A percentile compares a stretch with the other conserved stretches of the same genome.
Evolutionary conservation across 345 rosid genomes (phyloP).

Genomic region (Salix caprea): DNA sequence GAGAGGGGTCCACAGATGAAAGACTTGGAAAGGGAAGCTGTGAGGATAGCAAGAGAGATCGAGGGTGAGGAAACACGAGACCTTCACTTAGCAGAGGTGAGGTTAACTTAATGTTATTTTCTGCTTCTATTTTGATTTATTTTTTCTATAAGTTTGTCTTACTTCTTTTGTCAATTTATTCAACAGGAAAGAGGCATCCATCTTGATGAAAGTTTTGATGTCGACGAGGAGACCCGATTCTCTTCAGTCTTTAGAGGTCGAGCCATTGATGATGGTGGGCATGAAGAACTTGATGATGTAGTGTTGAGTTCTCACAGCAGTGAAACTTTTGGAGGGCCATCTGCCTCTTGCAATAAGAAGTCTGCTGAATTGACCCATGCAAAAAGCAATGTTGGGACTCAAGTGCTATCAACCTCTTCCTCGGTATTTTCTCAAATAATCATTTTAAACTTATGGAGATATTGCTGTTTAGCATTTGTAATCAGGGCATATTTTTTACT

Average conservation of each 20-base stretch:
- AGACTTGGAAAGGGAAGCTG: slow-evolving; percentile 73
- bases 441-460: background rate
- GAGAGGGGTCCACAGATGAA: slow-evolving; percentile 56
- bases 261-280: slow-evolving; percentile 69
- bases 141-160: slow-evolving; percentile 3
- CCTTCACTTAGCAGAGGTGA: slow-evolving; percentile 91
- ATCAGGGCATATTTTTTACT: background rate
- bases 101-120: slow-evolving; percentile 12
- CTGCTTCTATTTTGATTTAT: slow-evolving; percentile 4
- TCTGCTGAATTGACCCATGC: slow-evolving; percentile 38
- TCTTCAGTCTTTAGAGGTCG: slow-evolving; percentile 66
- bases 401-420: slow-evolving; percentile 42
- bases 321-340: slow-evolving; percentile 56
- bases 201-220: slow-evolving; percentile 48
- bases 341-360: slow-evolving; percentile 38
- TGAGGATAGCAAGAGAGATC: slow-evolving; percentile 84
- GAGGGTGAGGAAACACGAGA: slow-evolving; percentile 82
- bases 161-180: slow-evolving; percentile 15
- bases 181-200: slow-evolving; percentile 81
- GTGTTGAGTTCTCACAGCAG: slow-evolving; percentile 49
- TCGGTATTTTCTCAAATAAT: slow-evolving; percentile 32
- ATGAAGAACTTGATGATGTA: slow-evolving; percentile 60
- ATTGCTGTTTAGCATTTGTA: background rate
- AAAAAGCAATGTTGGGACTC: slow-evolving; percentile 38
- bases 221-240: slow-evolving; percentile 81